A percentile compares a stretch with the other conserved stretches of the same genome.
phyloP scores from a whole-genome alignment of 78 protist genomes.

The Kipferlia bialata region DNA sequence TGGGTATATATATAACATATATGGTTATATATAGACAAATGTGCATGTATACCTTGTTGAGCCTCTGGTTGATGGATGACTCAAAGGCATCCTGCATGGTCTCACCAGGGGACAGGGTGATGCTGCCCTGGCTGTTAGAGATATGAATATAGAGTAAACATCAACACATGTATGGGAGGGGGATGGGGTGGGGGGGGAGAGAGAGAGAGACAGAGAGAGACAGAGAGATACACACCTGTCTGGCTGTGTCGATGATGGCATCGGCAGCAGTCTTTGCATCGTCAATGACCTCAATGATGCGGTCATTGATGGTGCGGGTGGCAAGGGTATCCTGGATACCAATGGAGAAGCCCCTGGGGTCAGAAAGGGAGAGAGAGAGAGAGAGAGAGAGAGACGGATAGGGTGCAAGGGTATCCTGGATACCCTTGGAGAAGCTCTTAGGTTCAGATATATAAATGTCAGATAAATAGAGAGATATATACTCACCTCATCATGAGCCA shows the following conservation, averaged over 20 bases:
- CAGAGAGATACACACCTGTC: not conserved
- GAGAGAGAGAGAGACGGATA: not conserved
- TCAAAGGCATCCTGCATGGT: slow-evolving; percentile 86
- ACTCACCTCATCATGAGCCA: slow-evolving; percentile 58
- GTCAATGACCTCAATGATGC: slow-evolving; percentile 43
- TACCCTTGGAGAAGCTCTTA: no score
- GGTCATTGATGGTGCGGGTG: slow-evolving; percentile 38
- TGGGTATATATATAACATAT: no score
- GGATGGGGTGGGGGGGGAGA: slow-evolving; percentile 40
- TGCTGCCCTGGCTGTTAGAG: slow-evolving; percentile 30
- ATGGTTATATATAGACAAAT: no score
- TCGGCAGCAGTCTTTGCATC: slow-evolving; percentile 43
- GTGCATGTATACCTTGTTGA: slow-evolving; percentile 91
- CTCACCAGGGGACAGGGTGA: slow-evolving; percentile 51
- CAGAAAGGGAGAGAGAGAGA: no score
- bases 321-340: slow-evolving; percentile 93
- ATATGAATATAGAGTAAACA: not conserved
- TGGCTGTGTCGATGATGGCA: slow-evolving; percentile 23
- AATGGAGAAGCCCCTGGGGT: slow-evolving; percentile 61
- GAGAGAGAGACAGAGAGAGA: slow-evolving; percentile 36
- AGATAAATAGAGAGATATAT: not conserved
- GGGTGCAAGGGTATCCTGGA: no score
- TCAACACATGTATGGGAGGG: not conserved
- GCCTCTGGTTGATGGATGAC: slow-evolving; percentile 63
- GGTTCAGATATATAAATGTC: not conserved